Percentiles rank a stretch among this genome's conserved stretches.
Conservation (phyloP, 768 basidiomycete genomes). For the Fomitopsis serialis region DNA sequence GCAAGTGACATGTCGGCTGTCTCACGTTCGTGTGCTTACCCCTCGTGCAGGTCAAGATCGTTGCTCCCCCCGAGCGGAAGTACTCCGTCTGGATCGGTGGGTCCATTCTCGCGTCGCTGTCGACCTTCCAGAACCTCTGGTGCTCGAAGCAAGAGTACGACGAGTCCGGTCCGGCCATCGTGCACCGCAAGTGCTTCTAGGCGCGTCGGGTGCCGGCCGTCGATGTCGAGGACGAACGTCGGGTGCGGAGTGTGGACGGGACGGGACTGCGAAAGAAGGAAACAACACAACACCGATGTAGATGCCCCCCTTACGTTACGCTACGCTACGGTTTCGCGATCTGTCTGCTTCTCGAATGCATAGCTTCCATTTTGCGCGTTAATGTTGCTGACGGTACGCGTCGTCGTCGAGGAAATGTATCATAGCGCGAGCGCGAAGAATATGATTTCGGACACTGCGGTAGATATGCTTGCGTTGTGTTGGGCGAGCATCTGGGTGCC, state of each 20-base stretch:
- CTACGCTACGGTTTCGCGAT: constrained; percentile 18
- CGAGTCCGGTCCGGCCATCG: constrained; percentile 48
- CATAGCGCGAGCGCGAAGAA: background rate
- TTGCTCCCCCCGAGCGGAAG: constrained; percentile 65
- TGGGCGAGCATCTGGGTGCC: no score
- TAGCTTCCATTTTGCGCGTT: constrained; percentile 33
- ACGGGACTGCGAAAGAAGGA: constrained; percentile 13
- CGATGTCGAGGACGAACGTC: no score
- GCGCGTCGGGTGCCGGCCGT: constrained; percentile 3
- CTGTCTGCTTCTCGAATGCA: constrained; percentile 16
- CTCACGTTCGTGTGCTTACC: background rate
- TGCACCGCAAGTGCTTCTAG: constrained; percentile 42
- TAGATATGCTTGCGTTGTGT: no score
- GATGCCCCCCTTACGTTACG: constrained; percentile 23
- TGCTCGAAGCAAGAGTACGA: constrained; percentile 57
- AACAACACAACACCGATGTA: constrained; percentile 22
- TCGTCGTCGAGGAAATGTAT: background rate
- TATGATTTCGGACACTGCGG: no score
- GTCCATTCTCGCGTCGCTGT: constrained; percentile 47
- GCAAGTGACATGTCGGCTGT: constrained; percentile 14
- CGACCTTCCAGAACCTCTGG: constrained; percentile 69
- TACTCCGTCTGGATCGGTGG: constrained; percentile 63
- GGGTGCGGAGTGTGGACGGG: no score
- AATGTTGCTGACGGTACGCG: background rate
- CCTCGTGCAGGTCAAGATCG: constrained; percentile 45